Evolutionary conservation across 768 basidiomycete genomes (phyloP).

Genomic region (Boletus pseudopeckii): DNA sequence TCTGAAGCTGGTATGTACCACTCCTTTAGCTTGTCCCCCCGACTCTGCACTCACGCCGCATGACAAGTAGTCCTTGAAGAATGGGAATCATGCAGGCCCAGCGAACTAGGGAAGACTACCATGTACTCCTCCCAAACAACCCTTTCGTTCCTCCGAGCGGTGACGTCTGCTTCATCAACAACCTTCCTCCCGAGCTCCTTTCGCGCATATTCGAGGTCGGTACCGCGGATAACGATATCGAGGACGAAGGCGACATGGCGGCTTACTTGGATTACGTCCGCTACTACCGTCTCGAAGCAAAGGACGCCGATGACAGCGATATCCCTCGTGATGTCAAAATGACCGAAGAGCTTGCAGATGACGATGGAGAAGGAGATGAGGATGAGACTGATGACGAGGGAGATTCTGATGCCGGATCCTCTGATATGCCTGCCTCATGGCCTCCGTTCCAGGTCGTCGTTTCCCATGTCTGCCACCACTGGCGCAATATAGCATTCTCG

Average conservation of each 20-base stretch:
- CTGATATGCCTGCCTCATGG: not conserved
- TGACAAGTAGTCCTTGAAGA: not conserved
- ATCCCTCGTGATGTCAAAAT: not conserved
- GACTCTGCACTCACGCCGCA: not conserved
- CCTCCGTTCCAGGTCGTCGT: slow-evolving; percentile 50
- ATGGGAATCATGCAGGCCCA: slow-evolving; percentile 7
- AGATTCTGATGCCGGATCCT: slow-evolving; percentile 4
- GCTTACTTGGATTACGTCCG: not conserved
- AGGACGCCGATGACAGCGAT: slow-evolving; percentile 24
- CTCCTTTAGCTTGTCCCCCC: not conserved
- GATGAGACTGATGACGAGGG: slow-evolving; percentile 3
- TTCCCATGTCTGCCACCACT: slow-evolving; percentile 60
- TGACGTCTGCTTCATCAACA: slow-evolving; percentile 44
- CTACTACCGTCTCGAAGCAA: slow-evolving; percentile 33
- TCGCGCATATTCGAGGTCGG: slow-evolving; percentile 54
- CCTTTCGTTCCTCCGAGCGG: slow-evolving; percentile 46
- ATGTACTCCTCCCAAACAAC: slow-evolving; percentile 39
- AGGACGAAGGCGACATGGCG: slow-evolving; percentile 35
- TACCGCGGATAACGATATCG: slow-evolving; percentile 33
- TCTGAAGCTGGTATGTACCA: not conserved
- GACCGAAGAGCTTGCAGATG: not conserved
- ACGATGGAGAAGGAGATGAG: not conserved
- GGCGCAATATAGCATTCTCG: slow-evolving; percentile 52
- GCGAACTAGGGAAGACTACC: not conserved
- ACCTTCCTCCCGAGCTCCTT: slow-evolving; percentile 55